These are phyloP conservation scores for Ramalina intermedia DNA, from an alignment of 495 filamentous ascomycete genomes.

Conservation along the genomic window DNA sequence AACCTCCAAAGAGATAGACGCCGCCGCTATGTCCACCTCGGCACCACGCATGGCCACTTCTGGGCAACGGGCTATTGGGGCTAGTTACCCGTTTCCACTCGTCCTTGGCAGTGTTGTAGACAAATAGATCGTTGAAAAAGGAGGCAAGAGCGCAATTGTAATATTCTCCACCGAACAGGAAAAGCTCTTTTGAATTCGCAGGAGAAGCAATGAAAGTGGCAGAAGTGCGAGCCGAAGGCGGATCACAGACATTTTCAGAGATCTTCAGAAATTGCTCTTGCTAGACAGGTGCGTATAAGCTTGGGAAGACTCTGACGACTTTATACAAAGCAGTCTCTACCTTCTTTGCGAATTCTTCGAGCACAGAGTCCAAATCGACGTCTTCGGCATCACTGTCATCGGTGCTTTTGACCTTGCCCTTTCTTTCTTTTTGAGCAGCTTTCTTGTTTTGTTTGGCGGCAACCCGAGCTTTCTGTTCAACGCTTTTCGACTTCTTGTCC, in stretches of 20 bases:
- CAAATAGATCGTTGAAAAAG: slow-evolving; percentile 63
- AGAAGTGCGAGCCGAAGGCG: slow-evolving; percentile 65
- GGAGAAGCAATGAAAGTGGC: slow-evolving; percentile 72
- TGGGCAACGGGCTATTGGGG: slow-evolving; percentile 80
- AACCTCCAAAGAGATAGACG: slow-evolving; percentile 81
- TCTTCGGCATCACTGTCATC: slow-evolving; percentile 77
- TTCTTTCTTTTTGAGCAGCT: slow-evolving; percentile 62
- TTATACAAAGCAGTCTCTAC: slow-evolving; percentile 1
- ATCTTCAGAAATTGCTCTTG: slow-evolving; percentile 90
- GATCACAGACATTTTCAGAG: slow-evolving; percentile 62
- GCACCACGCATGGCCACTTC: slow-evolving; percentile 86
- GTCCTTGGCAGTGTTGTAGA: slow-evolving; percentile 75
- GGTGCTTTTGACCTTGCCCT: slow-evolving; percentile 41
- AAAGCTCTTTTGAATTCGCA: slow-evolving; percentile 71
- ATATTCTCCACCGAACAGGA: slow-evolving; percentile 76
- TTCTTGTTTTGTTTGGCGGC: slow-evolving; percentile 45
- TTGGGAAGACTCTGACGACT: not conserved
- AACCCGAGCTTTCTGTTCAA: slow-evolving; percentile 40
- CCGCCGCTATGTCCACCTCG: slow-evolving; percentile 73
- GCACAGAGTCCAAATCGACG: slow-evolving; percentile 91
- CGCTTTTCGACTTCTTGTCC: slow-evolving; percentile 32
- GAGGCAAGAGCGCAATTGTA: slow-evolving; percentile 47
- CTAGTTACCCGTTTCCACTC: slow-evolving; percentile 80
- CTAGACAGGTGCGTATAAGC: slow-evolving; percentile 23
- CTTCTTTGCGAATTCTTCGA: slow-evolving; percentile 63